Evolutionary conservation across 352 stramenopile species (phyloP).

Genomic region (Phytophthora rubi): DNA sequence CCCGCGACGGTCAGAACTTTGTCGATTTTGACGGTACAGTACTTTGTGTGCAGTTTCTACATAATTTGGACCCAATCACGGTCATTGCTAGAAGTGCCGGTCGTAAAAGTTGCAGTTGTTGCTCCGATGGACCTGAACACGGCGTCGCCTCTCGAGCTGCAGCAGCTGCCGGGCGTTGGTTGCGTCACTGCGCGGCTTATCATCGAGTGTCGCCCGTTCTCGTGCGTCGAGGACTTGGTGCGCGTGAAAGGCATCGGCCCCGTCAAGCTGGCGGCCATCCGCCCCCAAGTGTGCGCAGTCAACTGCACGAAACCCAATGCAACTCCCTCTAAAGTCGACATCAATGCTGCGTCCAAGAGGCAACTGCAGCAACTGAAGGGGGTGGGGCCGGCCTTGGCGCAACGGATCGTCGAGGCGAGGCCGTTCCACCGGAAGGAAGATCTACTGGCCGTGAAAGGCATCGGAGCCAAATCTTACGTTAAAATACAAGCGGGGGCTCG

Average conservation of each 20-base stretch:
- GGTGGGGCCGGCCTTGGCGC: slow-evolving; percentile 45
- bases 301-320: slow-evolving; percentile 6
- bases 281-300: slow-evolving; percentile 25
- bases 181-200: slow-evolving; percentile 47
- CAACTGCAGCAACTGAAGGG: slow-evolving; percentile 51
- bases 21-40: no score
- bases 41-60: no score
- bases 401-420: slow-evolving; percentile 51
- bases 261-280: slow-evolving; percentile 41
- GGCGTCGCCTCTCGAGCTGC: slow-evolving; percentile 40
- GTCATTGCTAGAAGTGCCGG: not conserved
- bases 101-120: not conserved
- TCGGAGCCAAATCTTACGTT: slow-evolving; percentile 47
- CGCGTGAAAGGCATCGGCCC: slow-evolving; percentile 54
- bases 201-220: slow-evolving; percentile 53
- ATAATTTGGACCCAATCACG: not conserved
- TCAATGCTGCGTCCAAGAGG: slow-evolving; percentile 51
- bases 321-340: slow-evolving; percentile 38
- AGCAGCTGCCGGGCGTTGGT: slow-evolving; percentile 52
- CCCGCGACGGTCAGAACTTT: no score
- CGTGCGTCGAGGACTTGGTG: slow-evolving; percentile 40
- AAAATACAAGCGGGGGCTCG: slow-evolving; percentile 40
- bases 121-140: slow-evolving; percentile 45
- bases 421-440: slow-evolving; percentile 61
- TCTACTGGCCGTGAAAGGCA: slow-evolving; percentile 54